These are phyloP conservation scores for Jackrogersella multiformis DNA, from an alignment of 495 filamentous ascomycete genomes.

Conservation along the genomic window DNA sequence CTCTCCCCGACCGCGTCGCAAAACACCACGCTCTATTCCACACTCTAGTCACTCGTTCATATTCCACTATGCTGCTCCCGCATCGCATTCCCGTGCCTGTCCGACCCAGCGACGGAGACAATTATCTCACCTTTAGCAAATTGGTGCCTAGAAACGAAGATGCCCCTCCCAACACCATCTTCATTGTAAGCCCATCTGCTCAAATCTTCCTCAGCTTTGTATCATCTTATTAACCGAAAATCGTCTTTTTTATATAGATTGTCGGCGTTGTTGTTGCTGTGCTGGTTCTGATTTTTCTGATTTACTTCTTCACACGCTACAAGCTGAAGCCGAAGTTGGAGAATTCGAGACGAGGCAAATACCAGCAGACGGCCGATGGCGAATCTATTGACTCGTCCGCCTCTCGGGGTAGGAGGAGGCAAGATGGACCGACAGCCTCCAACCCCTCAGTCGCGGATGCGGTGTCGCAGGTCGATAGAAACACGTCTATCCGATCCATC, in stretches of 20 bases:
- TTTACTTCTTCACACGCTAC: slow-evolving; percentile 33
- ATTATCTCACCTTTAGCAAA: background rate
- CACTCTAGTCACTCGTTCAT: slow-evolving; percentile 38
- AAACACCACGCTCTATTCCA: slow-evolving; percentile 15
- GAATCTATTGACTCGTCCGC: slow-evolving; percentile 37
- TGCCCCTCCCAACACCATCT: slow-evolving; percentile 27
- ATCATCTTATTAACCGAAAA: background rate
- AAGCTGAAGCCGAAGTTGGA: slow-evolving; percentile 11
- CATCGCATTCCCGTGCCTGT: slow-evolving; percentile 30
- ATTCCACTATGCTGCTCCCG: slow-evolving; percentile 31
- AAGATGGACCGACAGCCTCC: slow-evolving; percentile 10
- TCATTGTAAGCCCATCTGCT: slow-evolving; percentile 29
- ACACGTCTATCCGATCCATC: slow-evolving; percentile 86
- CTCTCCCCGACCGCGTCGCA: slow-evolving; percentile 19
- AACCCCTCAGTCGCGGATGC: slow-evolving; percentile 31
- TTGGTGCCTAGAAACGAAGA: slow-evolving; percentile 9
- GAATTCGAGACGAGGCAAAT: slow-evolving; percentile 30
- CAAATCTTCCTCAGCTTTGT: background rate
- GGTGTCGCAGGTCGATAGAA: slow-evolving; percentile 68
- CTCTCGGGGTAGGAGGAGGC: slow-evolving; percentile 20
- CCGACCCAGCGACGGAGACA: background rate
- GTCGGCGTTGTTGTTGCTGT: slow-evolving; percentile 37
- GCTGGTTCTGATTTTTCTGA: slow-evolving; percentile 21
- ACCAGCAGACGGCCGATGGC: slow-evolving; percentile 25
- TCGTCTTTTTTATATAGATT: slow-evolving; percentile 21